These are phyloP conservation scores for Cubamyces lactineus DNA, from an alignment of 768 basidiomycete species.

Conservation along the genomic window DNA sequence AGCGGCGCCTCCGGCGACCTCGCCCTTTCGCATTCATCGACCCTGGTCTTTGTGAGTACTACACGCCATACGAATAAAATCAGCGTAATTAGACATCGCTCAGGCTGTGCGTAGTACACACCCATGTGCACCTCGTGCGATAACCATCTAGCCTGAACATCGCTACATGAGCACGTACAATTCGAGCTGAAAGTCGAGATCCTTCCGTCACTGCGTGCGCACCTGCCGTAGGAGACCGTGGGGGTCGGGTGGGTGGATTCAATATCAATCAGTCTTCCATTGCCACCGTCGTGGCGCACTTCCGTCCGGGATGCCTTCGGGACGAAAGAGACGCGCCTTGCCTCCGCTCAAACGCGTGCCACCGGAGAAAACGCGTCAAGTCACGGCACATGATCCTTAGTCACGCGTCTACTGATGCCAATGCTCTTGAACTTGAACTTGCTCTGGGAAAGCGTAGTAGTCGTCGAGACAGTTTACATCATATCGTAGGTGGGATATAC, in stretches of 20 bases:
- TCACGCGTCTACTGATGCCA: slow-evolving; percentile 9
- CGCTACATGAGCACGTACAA: neutral
- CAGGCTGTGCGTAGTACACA: too few relatives aligned
- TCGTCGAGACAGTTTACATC: too few relatives aligned
- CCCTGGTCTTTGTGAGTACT: too few relatives aligned
- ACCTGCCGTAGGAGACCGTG: neutral
- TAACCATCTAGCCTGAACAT: slow-evolving; percentile 6
- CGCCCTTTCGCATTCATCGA: neutral
- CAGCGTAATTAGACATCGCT: too few relatives aligned
- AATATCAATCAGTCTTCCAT: neutral
- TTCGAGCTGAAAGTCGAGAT: neutral
- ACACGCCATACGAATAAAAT: too few relatives aligned
- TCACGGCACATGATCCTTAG: slow-evolving; percentile 20
- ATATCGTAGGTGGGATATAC: too few relatives aligned
- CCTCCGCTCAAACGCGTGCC: neutral
- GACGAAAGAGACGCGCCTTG: neutral
- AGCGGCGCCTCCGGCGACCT: neutral
- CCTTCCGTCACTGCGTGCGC: neutral
- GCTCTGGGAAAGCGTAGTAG: too few relatives aligned
- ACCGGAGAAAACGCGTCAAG: slow-evolving; percentile 6
- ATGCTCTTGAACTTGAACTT: too few relatives aligned
- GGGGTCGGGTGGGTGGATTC: neutral
- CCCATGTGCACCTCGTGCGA: neutral
- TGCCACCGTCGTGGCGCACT: neutral
- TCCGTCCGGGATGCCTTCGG: neutral